Evolutionary conservation across 2,329 filamentous ascomycete species (phyloP), one percentile per base, ranked within the genome.

Genomic region (Fusarium euwallaceae): DNA sequence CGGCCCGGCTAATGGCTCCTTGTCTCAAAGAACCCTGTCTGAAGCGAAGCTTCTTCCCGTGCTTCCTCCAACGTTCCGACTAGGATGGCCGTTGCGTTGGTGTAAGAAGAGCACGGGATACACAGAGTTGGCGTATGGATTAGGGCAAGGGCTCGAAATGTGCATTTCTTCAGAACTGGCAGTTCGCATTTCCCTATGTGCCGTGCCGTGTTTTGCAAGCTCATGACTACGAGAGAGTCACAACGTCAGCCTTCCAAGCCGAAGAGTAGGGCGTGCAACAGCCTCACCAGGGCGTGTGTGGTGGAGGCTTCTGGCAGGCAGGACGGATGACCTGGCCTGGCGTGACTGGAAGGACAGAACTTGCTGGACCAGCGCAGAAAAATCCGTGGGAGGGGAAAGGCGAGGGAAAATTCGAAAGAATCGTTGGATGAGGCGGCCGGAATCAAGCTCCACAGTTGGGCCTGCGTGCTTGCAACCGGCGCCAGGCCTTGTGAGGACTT

Each of bases 371-470:
- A 67, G 70, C 48, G 56, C 36, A 64, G 64, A 63, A 60, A 64
- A 67, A 55, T 56, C 62, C 43, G 58, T 51, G 37, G 22, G 55
- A 68, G 67, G 55, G 53, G 59, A 65, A 61, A 67, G 66, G 64
- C 63, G 70, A 75, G 48, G 39, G 67, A 72, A 67, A 72, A 64
- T 67, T 41, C 41, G 67, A 73, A 64, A 62, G 64, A 74, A 76
- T 74, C 70, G 74, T 78, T 79, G 76, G 70, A 76, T 55, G 66
- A 76, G 71, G 73, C 60, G 69, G 58, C 66, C 61, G 61, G 65
- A 64, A 41, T 48, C 53, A 66, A 76, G 73, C 76, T 81, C 81
- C 81, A 82, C 81, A 82, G 75, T 82, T 82, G 78, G 81, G 81
- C 81, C 73, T 81, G 80, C 78, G 77, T 82, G 81, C 81, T 81